These are phyloP conservation scores for Purshia tridentata DNA, from an alignment of 306 rosid genomes.

Conservation along the genomic window DNA sequence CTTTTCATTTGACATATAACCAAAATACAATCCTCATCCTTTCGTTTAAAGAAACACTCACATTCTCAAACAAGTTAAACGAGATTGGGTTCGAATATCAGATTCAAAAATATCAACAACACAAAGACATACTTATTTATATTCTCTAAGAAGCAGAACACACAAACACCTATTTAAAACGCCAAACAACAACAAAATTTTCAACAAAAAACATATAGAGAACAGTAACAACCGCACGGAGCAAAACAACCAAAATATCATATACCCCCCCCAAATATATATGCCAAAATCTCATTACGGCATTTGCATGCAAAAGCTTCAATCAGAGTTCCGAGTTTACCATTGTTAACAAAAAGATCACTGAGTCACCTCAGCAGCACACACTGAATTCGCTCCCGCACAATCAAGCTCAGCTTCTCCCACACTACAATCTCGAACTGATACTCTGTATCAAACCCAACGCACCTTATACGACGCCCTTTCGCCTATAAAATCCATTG, in stretches of 20 bases:
- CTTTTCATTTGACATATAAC: not conserved
- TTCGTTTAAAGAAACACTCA: not conserved
- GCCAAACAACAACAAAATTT: not conserved
- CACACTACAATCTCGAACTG: constrained; percentile 18
- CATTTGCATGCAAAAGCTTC: constrained; percentile 29
- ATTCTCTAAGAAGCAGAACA: not conserved
- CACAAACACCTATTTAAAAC: not conserved
- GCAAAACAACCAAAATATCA: not conserved
- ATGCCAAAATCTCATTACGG: not conserved
- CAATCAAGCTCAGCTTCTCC: constrained; percentile 3
- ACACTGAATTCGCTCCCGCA: constrained; percentile 14
- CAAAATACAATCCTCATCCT: not conserved
- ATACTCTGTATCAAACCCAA: constrained; percentile 19
- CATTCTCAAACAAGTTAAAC: constrained; percentile 1
- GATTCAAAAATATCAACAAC: not conserved
- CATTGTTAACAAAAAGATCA: constrained; percentile 33
- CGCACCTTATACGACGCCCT: constrained; percentile 23
- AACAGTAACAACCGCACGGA: not conserved
- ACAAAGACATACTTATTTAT: not conserved
- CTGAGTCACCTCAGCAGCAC: constrained; percentile 20
- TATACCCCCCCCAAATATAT: constrained; percentile 3
- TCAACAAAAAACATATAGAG: not conserved
- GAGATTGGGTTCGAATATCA: not conserved
- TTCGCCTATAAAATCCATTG: constrained; percentile 14
- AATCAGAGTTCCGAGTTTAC: constrained; percentile 34